Base-by-base conservation (phyloP, 163 green algal species). In the Picocystis sp. region DNA sequence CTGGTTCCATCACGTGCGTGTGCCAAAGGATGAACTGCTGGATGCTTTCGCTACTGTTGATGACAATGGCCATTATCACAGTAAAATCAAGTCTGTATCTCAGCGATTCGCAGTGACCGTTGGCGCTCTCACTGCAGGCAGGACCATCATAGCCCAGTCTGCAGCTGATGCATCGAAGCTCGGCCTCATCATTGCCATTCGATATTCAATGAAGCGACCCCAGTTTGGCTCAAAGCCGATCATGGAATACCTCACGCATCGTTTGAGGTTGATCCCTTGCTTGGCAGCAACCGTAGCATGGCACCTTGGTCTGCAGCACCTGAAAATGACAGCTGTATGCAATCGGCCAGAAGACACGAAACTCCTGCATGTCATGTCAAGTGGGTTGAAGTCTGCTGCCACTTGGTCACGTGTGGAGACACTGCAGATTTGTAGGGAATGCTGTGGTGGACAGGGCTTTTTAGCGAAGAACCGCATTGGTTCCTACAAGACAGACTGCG, bases 191-290 rank as follows among this genome's bases (percentile, higher is more conserved):
- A 81, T 95, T 8, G 86, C 86, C 9, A 64, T 90, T 8, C 69
- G 75, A 42, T 95, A 94, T 62, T 53, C 70, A 1, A 67, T 64
- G 45, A 33, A 47, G 14, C 69, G 86, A 8, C 77, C 80, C 0
- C 78, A 87, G 56, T 95, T 95, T 70, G 69, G 68, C 19, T 67
- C 80, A 63, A 75, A 70, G 38, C 43, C 66, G 9, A 82, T 93
- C 43, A 72, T 85, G 60, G 66, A 81, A 33, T 95, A 95, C 66
- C 56, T 90, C 3, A 94, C 80, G 0, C 86, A 95, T 60, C 82
- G 92, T 75, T 56, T 22, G 57, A 67, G 82, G 17, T 74, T 95
- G 64, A 67, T 94, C 56, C 76, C 79, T 0, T 72, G 65, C 11
- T 76, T 95, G 48, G 77, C 86, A 19, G 67, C 70, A 22, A 81